Conservation (phyloP, 116 monocot genomes). For the Thalassia testudinum region DNA sequence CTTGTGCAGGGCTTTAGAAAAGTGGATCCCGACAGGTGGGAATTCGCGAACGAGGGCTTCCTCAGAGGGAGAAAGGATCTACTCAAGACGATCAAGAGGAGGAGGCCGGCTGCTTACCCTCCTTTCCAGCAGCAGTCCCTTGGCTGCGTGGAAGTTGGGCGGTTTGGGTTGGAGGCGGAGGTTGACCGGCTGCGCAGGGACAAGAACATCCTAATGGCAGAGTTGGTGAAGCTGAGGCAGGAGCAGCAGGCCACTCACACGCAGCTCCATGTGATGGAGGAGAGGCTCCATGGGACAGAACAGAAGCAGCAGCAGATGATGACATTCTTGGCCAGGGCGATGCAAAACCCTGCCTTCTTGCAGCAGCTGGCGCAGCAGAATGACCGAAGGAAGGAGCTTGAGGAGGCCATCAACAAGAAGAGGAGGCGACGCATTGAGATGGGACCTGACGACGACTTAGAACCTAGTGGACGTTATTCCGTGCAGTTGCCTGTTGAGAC, state of each 20-base stretch:
- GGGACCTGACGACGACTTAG: conserved; percentile 7
- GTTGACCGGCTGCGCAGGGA: conserved; percentile 48
- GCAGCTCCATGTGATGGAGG: conserved; percentile 46
- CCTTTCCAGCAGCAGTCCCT: conserved; percentile 19
- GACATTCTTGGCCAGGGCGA: conserved; percentile 55
- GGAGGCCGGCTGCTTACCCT: conserved; percentile 32
- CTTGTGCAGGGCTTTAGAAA: conserved; percentile 80
- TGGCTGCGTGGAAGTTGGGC: conserved; percentile 57
- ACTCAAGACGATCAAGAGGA: conserved; percentile 68
- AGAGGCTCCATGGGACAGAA: conserved; percentile 61
- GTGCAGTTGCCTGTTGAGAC: conserved; percentile 2
- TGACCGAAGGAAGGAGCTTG: conserved; percentile 48
- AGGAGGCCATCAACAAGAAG: conserved; percentile 65
- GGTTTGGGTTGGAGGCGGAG: conserved; percentile 49
- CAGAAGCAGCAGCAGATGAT: conserved; percentile 76
- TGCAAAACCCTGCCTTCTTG: conserved; percentile 62
- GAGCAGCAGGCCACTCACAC: conserved; percentile 67
- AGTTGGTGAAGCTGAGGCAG: conserved; percentile 78
- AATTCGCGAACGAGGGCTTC: conserved; percentile 86
- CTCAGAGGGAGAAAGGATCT: conserved; percentile 68
- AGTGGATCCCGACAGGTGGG: conserved; percentile 93
- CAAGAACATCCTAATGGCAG: conserved; percentile 65
- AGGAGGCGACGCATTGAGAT: conserved; percentile 42
- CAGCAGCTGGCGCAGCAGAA: conserved; percentile 39
- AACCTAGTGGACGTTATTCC: conserved; percentile 2